Base-by-base conservation (phyloP, 2,329 filamentous ascomycete genomes). In the Dendrostoma leiphaemia region DNA sequence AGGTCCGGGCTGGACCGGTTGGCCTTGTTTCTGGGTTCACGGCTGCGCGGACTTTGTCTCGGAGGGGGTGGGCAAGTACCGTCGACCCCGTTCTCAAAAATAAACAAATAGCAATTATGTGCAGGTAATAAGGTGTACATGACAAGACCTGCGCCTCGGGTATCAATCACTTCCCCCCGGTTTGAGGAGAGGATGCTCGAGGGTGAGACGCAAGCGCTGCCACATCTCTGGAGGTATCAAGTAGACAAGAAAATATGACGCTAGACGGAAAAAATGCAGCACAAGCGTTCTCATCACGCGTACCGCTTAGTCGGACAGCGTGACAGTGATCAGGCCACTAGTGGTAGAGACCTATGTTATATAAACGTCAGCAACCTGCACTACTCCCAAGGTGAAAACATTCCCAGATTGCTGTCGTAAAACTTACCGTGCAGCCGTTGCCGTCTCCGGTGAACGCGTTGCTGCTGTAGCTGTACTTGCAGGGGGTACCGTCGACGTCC, bases 351-450 rank as follows among this genome's bases (percentile, higher is more conserved):
- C 53, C 56, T 58, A 21, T 29, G 19, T 56, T 37, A 53, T 34
- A 21, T 15, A 28, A 24, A 3, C 8, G 10, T 28, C 3, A 17
- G 29, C 12, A n/a, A 26, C n/a, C n/a, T n/a, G n/a, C n/a, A n/a
- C n/a, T n/a, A n/a, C n/a, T n/a, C n/a, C n/a, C n/a, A n/a, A n/a
- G n/a, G n/a, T n/a, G n/a, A n/a, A n/a, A n/a, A n/a, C n/a, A n/a
- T n/a, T n/a, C n/a, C n/a, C n/a, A n/a, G n/a, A n/a, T n/a, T n/a
- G n/a, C n/a, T n/a, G n/a, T n/a, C n/a, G 40, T 23, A 48, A 41
- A 57, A 82, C 89, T 81, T 85, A 94, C 90, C 48, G 91, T 96
- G 83, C 91, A 96, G 57, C 91, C 90, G 59, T 74, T 77, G 56
- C 71, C 67, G 35, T 12, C 29, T 9, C 51, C 51, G 37, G 37